phyloP scores from a whole-genome alignment of 1,139 yeast genomes.

The Debaryomyces coudertii region DNA sequence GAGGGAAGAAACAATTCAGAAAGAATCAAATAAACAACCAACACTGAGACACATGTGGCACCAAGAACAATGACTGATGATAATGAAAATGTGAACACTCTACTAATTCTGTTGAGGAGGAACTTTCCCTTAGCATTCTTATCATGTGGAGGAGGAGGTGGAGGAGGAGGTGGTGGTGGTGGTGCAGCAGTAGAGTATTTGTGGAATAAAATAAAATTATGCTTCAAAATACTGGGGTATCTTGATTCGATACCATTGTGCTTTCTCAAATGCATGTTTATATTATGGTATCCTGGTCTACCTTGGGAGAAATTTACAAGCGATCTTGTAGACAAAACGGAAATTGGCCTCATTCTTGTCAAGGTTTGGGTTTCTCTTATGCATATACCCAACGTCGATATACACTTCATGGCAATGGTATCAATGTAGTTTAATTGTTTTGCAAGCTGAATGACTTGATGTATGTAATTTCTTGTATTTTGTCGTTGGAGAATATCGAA shows the following conservation, averaged over 20 bases:
- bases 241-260: neutral
- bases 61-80: constrained; percentile 67
- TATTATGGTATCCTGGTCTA: neutral
- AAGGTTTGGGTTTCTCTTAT: neutral
- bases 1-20: constrained; percentile 84
- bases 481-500: neutral
- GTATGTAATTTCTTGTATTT: constrained; percentile 1
- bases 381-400: constrained; percentile 4
- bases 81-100: constrained; percentile 63
- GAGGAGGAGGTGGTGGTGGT: constrained; percentile 21
- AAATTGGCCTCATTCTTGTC: constrained; percentile 4
- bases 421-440: neutral
- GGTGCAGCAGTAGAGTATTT: constrained; percentile 8
- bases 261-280: neutral
- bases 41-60: constrained; percentile 65
- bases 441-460: neutral
- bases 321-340: constrained; percentile 1
- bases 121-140: constrained; percentile 45
- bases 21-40: constrained; percentile 75
- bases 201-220: neutral
- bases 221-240: neutral
- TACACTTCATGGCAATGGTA: neutral
- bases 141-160: constrained; percentile 41
- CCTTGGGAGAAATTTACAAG: neutral
- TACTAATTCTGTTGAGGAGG: constrained; percentile 44